A percentile compares a stretch with the other conserved stretches of the same genome.
Evolutionary conservation across 495 filamentous ascomycete species (phyloP).

Genomic region (Choiromyces venosus): DNA sequence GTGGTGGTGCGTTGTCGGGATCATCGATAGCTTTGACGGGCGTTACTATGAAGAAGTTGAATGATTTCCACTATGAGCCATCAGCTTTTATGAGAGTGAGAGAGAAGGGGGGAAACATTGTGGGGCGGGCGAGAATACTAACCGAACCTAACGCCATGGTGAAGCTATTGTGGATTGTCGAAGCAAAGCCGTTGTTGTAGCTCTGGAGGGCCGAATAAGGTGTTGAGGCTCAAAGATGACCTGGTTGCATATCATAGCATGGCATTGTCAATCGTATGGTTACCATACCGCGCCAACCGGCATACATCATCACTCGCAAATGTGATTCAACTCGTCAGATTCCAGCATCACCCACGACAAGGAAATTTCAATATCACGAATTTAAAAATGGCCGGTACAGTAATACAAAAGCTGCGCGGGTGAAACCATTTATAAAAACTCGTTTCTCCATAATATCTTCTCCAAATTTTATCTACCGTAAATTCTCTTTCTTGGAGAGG

Average conservation of each 20-base stretch:
- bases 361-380: background rate
- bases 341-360: background rate
- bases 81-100: background rate
- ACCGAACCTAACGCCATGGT: conserved; percentile 1
- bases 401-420: background rate
- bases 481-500: background rate
- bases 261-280: background rate
- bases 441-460: too few species aligned
- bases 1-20: conserved; percentile 51
- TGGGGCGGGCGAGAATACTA: background rate
- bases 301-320: background rate
- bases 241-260: background rate
- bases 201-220: background rate
- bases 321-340: background rate
- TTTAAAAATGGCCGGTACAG: background rate
- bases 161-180: background rate
- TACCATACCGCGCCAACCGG: background rate
- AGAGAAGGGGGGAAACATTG: background rate
- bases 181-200: background rate
- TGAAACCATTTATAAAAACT: background rate
- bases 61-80: conserved; percentile 79
- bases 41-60: conserved; percentile 96
- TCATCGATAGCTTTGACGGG: conserved; percentile 75
- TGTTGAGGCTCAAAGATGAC: background rate
- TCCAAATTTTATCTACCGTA: too few species aligned